A percentile compares a stretch with the other conserved stretches of the same genome.
These are phyloP conservation scores for Fomes fomentarius DNA, from an alignment of 1,284 basidiomycete genomes.

Conservation along the genomic window DNA sequence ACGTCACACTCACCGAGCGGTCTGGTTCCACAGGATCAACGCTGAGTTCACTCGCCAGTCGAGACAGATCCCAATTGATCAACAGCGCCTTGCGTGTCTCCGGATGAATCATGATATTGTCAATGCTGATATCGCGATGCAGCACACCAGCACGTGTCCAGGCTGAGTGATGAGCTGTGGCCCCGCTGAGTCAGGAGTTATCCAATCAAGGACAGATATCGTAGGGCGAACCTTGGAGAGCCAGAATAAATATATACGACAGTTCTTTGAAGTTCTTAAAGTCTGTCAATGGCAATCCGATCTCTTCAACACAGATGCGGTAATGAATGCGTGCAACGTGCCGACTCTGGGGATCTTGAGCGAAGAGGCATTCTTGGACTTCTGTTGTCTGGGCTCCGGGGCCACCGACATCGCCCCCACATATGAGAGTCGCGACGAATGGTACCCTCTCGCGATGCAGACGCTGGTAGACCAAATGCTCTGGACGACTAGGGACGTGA, in stretches of 20 bases:
- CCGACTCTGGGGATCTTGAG: neutral
- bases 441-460: neutral
- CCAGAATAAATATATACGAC: neutral
- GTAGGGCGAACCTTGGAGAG: neutral
- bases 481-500: conserved; percentile 2
- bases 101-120: conserved; percentile 16
- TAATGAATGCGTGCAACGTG: conserved; percentile 3
- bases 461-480: conserved; percentile 5
- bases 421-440: conserved; percentile 3
- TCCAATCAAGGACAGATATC: neutral
- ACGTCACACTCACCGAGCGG: no score
- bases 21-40: no score
- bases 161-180: conserved; percentile 14
- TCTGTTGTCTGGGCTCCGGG: neutral
- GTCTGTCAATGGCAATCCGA: neutral
- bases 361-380: neutral
- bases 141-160: conserved; percentile 17
- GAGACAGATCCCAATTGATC: conserved; percentile 22
- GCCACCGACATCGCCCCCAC: conserved; percentile 14
- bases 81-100: neutral
- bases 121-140: conserved; percentile 22
- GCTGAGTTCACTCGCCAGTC: no score
- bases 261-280: neutral
- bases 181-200: neutral
- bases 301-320: neutral